These are phyloP conservation scores for Alternaria consortialis DNA, from an alignment of 2,329 filamentous ascomycete species.

Conservation along the genomic window DNA sequence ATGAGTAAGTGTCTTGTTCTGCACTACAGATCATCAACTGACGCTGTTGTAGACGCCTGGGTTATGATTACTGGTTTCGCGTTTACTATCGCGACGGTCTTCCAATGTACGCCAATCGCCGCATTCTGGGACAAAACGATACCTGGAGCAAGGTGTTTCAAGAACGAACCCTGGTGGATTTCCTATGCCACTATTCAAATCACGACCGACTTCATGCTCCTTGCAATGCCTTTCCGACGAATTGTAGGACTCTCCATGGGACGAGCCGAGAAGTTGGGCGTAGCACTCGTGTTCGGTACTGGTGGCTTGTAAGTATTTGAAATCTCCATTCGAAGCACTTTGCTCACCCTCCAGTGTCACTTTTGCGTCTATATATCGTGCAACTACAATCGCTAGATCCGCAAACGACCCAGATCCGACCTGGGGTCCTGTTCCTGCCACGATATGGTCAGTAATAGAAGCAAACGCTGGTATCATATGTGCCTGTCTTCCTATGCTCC, in stretches of 20 bases:
- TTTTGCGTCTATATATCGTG: constrained; percentile 36
- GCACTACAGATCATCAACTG: neutral
- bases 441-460: constrained; percentile 37
- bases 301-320: constrained; percentile 28
- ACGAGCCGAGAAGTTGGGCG: constrained; percentile 30
- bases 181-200: constrained; percentile 36
- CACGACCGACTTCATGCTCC: constrained; percentile 28
- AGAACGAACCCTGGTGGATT: constrained; percentile 38
- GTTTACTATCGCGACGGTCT: constrained; percentile 43
- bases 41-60: constrained; percentile 22
- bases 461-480: constrained; percentile 38
- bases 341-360: constrained; percentile 29
- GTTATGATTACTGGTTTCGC: constrained; percentile 44
- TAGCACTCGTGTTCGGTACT: constrained; percentile 35
- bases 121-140: constrained; percentile 45
- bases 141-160: constrained; percentile 40
- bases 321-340: neutral
- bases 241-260: constrained; percentile 32
- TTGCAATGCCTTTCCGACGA: constrained; percentile 30
- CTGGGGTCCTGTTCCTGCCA: constrained; percentile 34
- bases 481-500: constrained; percentile 35
- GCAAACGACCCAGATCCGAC: constrained; percentile 34
- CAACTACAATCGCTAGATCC: constrained; percentile 35
- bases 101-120: constrained; percentile 44
- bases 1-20: constrained; percentile 25